Evolutionary conservation across 176 grass and related monocot species (phyloP), one percentile per base, ranked within the genome.

Genomic region (Eragrostis curvula): DNA sequence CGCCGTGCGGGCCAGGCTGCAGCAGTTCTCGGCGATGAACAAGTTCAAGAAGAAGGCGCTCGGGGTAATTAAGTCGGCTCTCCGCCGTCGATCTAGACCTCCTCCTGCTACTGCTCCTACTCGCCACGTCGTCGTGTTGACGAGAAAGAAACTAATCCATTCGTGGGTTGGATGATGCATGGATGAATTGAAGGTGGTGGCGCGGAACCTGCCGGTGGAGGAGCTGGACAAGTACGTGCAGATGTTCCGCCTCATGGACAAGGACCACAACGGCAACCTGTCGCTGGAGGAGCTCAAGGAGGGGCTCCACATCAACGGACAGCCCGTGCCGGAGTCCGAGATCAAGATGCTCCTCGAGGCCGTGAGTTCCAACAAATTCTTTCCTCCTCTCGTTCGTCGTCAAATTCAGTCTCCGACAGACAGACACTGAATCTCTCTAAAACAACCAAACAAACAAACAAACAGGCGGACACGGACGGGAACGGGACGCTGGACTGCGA

Each of bases 171-270:
- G 43, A 30, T 18, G 24, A 14, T 3, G 20, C 6, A 13, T 6
- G 14, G 3, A 18, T 36, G 52, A 7, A 66, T 40, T 60, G 66
- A 46, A 92, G 60, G 95, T 97, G 73, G 92, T 97, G 81, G 90
- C 95, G 16, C 49, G 86, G 25, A 90, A 84, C 70, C 71, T 97
- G 50, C 90, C 95, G 7, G 88, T 82, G 66, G 95, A 97, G 73
- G 91, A 97, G 81, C 77, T 97, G 43, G 84, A 82, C 59, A 89
- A 79, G 65, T 89, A 92, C 79, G 90, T 91, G 76, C 79, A 91
- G 88, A 97, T 97, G 89, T 97, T 97, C 74, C 72, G 86, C 70
- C 81, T 85, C 36, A 97, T 94, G 95, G 95, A 97, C 81, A 97
- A 89, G 71, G 92, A 97, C 74, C 82, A 93, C 52, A 92, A 93